Evolutionary conservation across 441 rosid genomes (phyloP), one percentile per base, ranked within the genome.

Genomic region (Gossypium trilobum): DNA sequence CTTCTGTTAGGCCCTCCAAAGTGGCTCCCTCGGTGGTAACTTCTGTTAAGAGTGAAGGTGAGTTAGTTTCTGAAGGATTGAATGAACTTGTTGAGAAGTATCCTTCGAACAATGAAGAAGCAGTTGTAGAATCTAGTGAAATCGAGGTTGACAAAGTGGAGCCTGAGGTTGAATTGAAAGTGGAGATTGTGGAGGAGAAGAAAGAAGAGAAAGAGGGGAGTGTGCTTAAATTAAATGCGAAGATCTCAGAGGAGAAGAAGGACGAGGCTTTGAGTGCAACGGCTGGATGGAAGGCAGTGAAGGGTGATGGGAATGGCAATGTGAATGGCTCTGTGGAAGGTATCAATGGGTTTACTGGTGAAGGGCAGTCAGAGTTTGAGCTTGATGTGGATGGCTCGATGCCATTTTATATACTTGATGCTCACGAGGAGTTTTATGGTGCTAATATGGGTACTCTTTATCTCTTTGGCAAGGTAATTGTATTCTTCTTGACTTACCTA

Each of bases 391-490:
- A 89, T 73, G 93, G 97, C 13, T 88, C 87, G 0, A 80, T 92
- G 73, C 90, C 85, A 2, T 91, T 92, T 71, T 92, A 87, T 80
- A 80, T 89, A 76, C 76, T 95, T 55, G 98, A 92, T 79, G 93
- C 89, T 62, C 81, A 92, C 57, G 99, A 95, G 75, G 98, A 92
- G 89, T 76, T 81, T 75, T 87, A 83, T 82, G 97, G 98, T 7
- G 86, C 87, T 39, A 92, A 91, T 72, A 81, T 75, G 88, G 96
- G 98, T 59, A 95, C 85, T 1, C 29, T 95, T 44, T 89, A 89
- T 84, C 86, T 95, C 62, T 95, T 91, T 80, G 98, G 98, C 69
- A 95, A 92, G 97, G 99, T 95, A 81, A 78, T 55, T 68, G 33
- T 52, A 10, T 7, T 42, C 42, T 17, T 25, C 9, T 39, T 13